Base-by-base conservation (phyloP, 2,329 filamentous ascomycete genomes). In the Chlorencoelia australis region DNA sequence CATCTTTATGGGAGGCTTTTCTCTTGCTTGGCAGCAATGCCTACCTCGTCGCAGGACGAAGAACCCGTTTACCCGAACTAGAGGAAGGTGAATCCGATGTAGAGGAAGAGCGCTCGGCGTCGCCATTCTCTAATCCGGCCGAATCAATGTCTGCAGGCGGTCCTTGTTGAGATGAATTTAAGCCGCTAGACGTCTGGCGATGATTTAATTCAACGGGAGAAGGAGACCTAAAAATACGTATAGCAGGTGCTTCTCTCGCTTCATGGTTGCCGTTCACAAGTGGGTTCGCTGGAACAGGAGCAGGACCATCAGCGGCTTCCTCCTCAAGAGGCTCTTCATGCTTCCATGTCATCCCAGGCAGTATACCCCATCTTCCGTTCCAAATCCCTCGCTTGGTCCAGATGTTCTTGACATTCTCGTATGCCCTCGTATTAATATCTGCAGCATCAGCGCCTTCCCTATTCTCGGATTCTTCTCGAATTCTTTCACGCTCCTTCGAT, bases 281-380 rank as follows among this genome's bases (percentile, higher is more conserved):
- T 26, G 39, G 35, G 33, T 41, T 46, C 39, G 37, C 36, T 42
- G 28, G 36, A 46, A 44, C 15, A 27, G 24, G 33, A 28, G n/a
- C 3, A 28, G 14, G n/a, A 16, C 17, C 20, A 3, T 33, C 14
- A 3, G 3, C 4, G 4, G 5, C 8, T 5, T 9, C 9, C 16
- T 47, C 37, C 28, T 47, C 44, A 13, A 40, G 35, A 34, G 46
- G 48, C 39, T 48, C 29, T 50, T 55, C 49, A 49, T 53, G 48
- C 47, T 52, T 55, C 51, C 49, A 56, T 35, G 47, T 50, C 48
- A 55, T 54, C 29, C 52, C 51, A 42, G 49, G 53, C 38, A 55
- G 41, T 41, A 49, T 41, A 46, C 49, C 47, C 54, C 50, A 56
- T 45, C 40, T 47, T 33, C 28, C 18, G 30, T 55, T 50, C 50